These are phyloP conservation scores for Rugonectria rugulosa DNA, from an alignment of 2,329 filamentous ascomycete genomes.

Conservation along the genomic window DNA sequence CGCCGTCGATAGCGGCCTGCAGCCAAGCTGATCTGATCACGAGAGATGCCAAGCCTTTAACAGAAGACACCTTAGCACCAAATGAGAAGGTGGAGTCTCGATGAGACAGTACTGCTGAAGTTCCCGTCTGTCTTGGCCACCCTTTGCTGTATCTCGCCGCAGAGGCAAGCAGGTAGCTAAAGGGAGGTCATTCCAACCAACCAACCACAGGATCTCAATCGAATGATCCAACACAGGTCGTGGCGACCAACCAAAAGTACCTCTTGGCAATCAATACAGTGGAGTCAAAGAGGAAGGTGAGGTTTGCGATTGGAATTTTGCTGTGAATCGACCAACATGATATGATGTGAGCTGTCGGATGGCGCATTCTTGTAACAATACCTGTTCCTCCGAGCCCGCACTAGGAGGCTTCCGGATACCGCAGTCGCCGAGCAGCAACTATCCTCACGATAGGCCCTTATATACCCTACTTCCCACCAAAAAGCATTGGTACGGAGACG, in stretches of 20 bases:
- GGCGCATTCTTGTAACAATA: constrained; percentile 5
- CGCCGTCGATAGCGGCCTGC: background rate
- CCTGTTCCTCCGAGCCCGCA: background rate
- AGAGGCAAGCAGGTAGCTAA: background rate
- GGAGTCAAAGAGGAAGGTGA: constrained; percentile 14
- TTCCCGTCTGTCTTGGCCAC: background rate
- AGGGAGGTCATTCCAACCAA: background rate
- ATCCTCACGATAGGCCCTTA: no score
- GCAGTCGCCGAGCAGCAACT: no score
- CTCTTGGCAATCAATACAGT: constrained; percentile 4
- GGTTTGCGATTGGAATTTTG: background rate
- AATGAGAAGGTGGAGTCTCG: constrained; percentile 5
- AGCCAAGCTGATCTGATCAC: no score
- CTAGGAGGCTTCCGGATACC: no score
- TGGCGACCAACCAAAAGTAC: background rate
- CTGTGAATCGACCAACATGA: background rate
- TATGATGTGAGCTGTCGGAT: background rate
- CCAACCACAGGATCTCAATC: no score
- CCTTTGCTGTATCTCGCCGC: background rate
- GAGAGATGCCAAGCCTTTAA: background rate
- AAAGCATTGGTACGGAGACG: no score
- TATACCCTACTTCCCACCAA: no score
- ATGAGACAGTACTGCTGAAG: no score
- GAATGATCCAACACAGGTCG: background rate
- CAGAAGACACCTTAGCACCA: constrained; percentile 5